phyloP scores from a whole-genome alignment of 208 protist species.

The Wallacemonas sp. region DNA sequence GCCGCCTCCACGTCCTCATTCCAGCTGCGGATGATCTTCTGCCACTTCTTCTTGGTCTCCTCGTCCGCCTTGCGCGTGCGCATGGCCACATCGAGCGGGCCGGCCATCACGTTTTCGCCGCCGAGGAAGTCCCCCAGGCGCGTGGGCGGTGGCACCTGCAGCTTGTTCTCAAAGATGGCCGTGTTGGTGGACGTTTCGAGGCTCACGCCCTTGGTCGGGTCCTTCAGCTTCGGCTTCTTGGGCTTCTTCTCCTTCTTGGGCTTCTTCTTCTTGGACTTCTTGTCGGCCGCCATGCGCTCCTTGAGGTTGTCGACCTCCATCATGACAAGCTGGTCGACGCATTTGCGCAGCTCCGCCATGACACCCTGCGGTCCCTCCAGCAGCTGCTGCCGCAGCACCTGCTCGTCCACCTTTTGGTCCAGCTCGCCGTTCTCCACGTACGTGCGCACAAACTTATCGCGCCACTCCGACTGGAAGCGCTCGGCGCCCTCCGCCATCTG shows the following conservation, averaged over 20 bases:
- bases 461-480: conserved; percentile 76
- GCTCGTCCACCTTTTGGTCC: conserved; percentile 77
- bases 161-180: conserved; percentile 80
- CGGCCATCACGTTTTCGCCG: conserved; percentile 53
- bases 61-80: conserved; percentile 60
- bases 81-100: conserved; percentile 49
- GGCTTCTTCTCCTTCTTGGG: conserved; percentile 53
- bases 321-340: conserved; percentile 92
- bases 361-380: conserved; percentile 88
- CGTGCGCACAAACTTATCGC: conserved; percentile 51
- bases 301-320: conserved; percentile 93
- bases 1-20: conserved; percentile 64
- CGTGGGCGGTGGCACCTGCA: conserved; percentile 66
- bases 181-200: conserved; percentile 85
- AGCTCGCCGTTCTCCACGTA: conserved; percentile 71
- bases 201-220: conserved; percentile 82
- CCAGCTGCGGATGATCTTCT: conserved; percentile 80
- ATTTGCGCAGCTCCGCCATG: conserved; percentile 83
- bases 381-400: conserved; percentile 74
- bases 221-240: conserved; percentile 84
- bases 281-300: conserved; percentile 77
- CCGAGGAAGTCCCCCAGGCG: conserved; percentile 75
- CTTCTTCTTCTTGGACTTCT: conserved; percentile 71
- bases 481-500: conserved; percentile 51
- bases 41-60: conserved; percentile 89